phyloP scores from a whole-genome alignment of 2,329 filamentous ascomycete genomes.

The Claviceps sp. region DNA sequence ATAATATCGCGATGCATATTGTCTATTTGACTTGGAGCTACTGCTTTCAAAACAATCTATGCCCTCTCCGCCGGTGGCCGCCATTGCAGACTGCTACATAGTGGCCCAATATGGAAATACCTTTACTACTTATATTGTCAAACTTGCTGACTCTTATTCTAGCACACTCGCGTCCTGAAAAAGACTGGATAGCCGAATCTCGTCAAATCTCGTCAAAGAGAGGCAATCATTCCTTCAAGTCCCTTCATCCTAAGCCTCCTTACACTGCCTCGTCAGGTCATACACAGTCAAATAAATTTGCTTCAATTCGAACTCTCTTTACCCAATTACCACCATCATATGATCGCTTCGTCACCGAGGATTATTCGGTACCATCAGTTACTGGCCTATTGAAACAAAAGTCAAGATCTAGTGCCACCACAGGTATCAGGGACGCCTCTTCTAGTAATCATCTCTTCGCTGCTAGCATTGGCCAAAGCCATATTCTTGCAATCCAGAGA shows the following conservation, averaged over 20 bases:
- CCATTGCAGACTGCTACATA: neutral
- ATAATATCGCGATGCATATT: neutral
- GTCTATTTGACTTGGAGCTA: neutral
- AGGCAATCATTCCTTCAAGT: neutral
- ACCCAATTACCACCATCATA: neutral
- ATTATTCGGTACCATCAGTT: neutral
- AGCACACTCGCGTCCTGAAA: conserved; percentile 1
- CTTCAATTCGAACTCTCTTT: neutral
- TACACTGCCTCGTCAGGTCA: neutral
- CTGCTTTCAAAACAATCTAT: too few relatives aligned
- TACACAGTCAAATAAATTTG: neutral
- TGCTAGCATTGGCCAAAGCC: neutral
- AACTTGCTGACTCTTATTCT: conserved; percentile 8
- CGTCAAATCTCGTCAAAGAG: neutral
- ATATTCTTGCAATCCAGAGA: neutral
- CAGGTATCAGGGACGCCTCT: neutral
- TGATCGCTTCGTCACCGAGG: neutral
- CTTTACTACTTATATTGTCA: conserved; percentile 3
- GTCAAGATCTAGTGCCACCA: neutral
- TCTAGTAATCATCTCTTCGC: neutral
- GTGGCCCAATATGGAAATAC: conserved; percentile 5
- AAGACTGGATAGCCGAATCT: conserved; percentile 1
- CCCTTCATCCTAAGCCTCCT: neutral
- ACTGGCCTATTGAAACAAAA: neutral
- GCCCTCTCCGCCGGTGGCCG: neutral